Evolutionary conservation across 306 rosid genomes (phyloP).

Genomic region (Albizia julibrissin): DNA sequence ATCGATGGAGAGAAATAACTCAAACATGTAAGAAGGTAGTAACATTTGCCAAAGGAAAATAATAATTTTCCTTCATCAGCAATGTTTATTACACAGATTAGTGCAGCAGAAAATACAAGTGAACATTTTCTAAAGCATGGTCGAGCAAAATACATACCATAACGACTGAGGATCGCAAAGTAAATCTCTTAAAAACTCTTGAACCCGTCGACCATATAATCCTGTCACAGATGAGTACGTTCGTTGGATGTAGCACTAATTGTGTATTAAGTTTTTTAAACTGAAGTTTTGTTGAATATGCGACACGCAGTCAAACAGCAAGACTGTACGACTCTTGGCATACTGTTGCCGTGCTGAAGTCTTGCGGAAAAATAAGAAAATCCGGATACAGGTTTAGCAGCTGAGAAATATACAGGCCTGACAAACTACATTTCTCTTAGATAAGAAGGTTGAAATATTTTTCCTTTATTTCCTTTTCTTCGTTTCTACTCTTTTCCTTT

Average conservation of each 20-base stretch:
- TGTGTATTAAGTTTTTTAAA: not conserved
- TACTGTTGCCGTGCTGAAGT: not conserved
- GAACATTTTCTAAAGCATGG: slow-evolving; percentile 24
- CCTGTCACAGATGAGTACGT: slow-evolving; percentile 45
- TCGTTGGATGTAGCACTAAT: slow-evolving; percentile 12
- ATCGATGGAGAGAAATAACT: not conserved
- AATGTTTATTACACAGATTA: slow-evolving; percentile 12
- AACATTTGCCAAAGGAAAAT: slow-evolving; percentile 1
- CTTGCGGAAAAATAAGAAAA: not conserved
- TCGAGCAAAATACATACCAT: slow-evolving; percentile 44
- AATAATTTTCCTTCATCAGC: slow-evolving; percentile 4
- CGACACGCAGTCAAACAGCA: slow-evolving; percentile 12
- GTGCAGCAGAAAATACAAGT: not conserved
- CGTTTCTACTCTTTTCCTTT: not conserved
- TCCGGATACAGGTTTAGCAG: not conserved
- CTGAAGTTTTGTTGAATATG: not conserved
- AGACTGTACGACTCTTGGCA: not conserved
- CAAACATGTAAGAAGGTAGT: not conserved
- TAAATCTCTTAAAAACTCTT: slow-evolving; percentile 82
- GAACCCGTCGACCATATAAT: slow-evolving; percentile 92
- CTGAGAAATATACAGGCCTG: not conserved
- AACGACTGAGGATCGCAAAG: slow-evolving; percentile 63
- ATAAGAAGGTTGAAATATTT: not conserved
- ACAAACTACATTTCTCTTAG: not conserved
- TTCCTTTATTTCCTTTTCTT: not conserved